These are phyloP conservation scores for Arthrobotrys conoides DNA, from an alignment of 2,329 filamentous ascomycete species.

Conservation along the genomic window DNA sequence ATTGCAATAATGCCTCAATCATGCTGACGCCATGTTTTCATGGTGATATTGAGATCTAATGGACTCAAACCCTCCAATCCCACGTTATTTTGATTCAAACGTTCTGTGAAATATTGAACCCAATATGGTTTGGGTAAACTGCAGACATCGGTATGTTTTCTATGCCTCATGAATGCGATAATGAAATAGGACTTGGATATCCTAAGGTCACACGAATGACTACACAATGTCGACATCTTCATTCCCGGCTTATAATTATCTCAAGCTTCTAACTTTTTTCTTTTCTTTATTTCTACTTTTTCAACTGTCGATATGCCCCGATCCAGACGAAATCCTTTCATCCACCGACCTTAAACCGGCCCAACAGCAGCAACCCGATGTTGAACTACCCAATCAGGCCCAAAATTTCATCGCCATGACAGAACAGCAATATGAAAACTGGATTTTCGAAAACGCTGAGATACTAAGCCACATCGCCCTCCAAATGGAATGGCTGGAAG, in stretches of 20 bases:
- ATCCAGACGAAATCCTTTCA: neutral
- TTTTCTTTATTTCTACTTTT: neutral
- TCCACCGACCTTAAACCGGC: neutral
- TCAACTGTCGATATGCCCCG: neutral
- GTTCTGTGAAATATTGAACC: too few species aligned
- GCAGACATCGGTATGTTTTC: too few species aligned
- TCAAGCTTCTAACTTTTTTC: neutral
- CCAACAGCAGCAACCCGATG: too few species aligned
- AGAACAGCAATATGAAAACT: neutral
- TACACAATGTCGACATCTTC: neutral
- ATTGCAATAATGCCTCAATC: too few species aligned
- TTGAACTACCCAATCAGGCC: too few species aligned
- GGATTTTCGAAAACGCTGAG: neutral
- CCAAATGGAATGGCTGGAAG: neutral
- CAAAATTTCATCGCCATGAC: neutral
- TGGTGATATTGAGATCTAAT: neutral
- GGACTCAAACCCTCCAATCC: neutral
- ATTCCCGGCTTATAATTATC: neutral
- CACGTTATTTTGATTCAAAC: constrained; percentile 4
- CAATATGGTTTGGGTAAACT: too few species aligned
- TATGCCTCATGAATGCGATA: too few species aligned
- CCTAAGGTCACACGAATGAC: neutral
- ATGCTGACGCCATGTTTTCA: too few species aligned
- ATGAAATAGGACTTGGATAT: too few species aligned
- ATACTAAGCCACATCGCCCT: neutral